These are phyloP conservation scores for Ustilago trichophora DNA, from an alignment of 1,284 basidiomycete species.

Conservation along the genomic window DNA sequence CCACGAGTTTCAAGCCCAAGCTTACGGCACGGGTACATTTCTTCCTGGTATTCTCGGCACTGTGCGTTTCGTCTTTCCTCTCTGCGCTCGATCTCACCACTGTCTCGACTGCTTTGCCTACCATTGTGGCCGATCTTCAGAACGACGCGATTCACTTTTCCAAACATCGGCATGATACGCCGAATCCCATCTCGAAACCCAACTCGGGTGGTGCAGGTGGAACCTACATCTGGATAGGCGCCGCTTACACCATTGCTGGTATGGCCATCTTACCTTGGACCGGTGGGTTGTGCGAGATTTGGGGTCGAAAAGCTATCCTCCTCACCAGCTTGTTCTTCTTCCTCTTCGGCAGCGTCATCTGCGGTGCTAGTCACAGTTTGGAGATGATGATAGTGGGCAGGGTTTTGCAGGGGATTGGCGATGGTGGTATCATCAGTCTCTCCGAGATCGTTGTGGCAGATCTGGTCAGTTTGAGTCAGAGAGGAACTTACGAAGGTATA, in stretches of 20 bases:
- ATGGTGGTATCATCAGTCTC: slow-evolving; percentile 45
- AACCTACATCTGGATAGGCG: slow-evolving; percentile 46
- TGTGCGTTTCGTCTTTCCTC: slow-evolving; percentile 37
- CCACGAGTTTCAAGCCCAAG: neutral
- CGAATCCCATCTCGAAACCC: neutral
- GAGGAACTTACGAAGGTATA: slow-evolving; percentile 55
- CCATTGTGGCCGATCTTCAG: slow-evolving; percentile 39
- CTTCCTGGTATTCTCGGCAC: slow-evolving; percentile 26
- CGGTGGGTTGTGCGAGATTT: slow-evolving; percentile 38
- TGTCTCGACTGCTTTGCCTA: slow-evolving; percentile 42
- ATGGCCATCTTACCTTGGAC: slow-evolving; percentile 39
- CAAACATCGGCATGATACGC: slow-evolving; percentile 1
- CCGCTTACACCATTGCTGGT: slow-evolving; percentile 39
- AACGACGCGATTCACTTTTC: slow-evolving; percentile 22
- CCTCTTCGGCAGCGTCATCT: slow-evolving; percentile 24
- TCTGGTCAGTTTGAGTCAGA: slow-evolving; percentile 30
- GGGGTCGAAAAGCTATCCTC: slow-evolving; percentile 37
- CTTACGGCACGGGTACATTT: slow-evolving; percentile 17
- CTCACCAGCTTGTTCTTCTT: slow-evolving; percentile 32
- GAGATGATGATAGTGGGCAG: slow-evolving; percentile 41
- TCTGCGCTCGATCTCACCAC: slow-evolving; percentile 41
- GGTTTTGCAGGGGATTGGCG: slow-evolving; percentile 35
- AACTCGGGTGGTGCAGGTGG: slow-evolving; percentile 5
- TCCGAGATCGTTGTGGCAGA: slow-evolving; percentile 49
- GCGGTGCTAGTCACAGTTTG: slow-evolving; percentile 19